Conservation (phyloP, 129 eudicot species). For the Flaveria linearis region DNA sequence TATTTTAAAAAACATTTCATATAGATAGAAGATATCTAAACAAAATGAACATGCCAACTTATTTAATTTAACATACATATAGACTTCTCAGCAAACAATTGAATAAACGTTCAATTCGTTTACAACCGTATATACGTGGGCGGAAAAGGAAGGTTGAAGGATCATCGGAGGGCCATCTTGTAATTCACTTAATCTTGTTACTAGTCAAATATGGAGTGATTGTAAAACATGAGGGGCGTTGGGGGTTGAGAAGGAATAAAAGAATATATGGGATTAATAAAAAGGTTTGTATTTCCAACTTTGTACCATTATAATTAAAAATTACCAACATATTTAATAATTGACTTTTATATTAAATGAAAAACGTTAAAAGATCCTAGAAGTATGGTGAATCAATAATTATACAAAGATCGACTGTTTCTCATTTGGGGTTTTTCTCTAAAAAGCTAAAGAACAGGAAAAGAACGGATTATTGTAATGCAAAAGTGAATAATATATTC, state of each 20-base stretch:
- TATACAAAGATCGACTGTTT: background rate
- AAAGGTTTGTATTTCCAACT: no score
- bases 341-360: background rate
- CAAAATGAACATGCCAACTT: no score
- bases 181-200: slow-evolving; percentile 11
- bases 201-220: slow-evolving; percentile 4
- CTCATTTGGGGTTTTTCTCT: background rate
- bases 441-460: background rate
- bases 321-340: no score
- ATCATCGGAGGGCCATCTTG: slow-evolving; percentile 10
- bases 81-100: background rate
- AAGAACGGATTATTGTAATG: background rate
- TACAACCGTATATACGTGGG: background rate
- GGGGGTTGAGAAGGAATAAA: background rate
- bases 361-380: slow-evolving; percentile 1
- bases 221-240: background rate
- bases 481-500: background rate
- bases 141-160: background rate
- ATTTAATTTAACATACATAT: background rate
- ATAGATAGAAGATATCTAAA: no score
- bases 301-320: no score
- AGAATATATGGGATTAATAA: background rate
- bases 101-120: background rate
- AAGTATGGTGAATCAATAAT: background rate
- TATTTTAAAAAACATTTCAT: no score